A percentile compares a stretch with the other conserved stretches of the same genome.
These are phyloP conservation scores for Melaleuca alternifolia DNA, from an alignment of 345 rosid species.

Conservation along the genomic window DNA sequence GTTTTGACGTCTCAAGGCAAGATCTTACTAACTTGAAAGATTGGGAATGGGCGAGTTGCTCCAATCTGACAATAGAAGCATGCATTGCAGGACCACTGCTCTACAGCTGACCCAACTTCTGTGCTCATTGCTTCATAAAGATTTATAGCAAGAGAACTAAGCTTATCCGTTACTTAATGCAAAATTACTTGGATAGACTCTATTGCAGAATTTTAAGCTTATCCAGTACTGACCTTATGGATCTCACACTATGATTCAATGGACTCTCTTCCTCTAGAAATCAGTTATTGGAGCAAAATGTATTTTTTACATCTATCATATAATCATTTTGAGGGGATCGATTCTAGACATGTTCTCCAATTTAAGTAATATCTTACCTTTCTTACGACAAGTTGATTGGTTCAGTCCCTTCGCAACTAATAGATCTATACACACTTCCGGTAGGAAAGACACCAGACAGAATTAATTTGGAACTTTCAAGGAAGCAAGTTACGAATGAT, in stretches of 20 bases:
- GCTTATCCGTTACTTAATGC: not conserved
- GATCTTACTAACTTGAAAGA: not conserved
- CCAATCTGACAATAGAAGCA: not conserved
- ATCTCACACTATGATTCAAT: slow-evolving; percentile 18
- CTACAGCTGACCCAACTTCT: too few relatives aligned
- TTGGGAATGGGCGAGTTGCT: not conserved
- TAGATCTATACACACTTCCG: not conserved
- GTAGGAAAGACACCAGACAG: slow-evolving; percentile 1
- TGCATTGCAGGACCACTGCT: too few relatives aligned
- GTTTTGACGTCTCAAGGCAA: not conserved
- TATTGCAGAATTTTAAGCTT: not conserved
- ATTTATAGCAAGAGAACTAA: not conserved
- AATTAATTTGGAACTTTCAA: slow-evolving; percentile 15
- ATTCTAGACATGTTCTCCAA: slow-evolving; percentile 17
- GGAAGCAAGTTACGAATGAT: not conserved
- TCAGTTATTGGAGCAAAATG: not conserved
- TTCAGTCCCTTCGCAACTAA: slow-evolving; percentile 6
- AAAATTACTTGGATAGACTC: not conserved
- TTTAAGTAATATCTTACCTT: slow-evolving; percentile 8
- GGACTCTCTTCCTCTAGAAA: too few relatives aligned
- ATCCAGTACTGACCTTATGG: not conserved
- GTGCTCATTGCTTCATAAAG: too few relatives aligned
- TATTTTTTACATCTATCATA: slow-evolving; percentile 18
- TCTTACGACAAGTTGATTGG: slow-evolving; percentile 9
- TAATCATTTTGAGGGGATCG: slow-evolving; percentile 2